Percentiles rank a stretch among this genome's conserved stretches.
Conservation (phyloP, 2,329 filamentous ascomycete species). For the Curvularia eragrostidis region DNA sequence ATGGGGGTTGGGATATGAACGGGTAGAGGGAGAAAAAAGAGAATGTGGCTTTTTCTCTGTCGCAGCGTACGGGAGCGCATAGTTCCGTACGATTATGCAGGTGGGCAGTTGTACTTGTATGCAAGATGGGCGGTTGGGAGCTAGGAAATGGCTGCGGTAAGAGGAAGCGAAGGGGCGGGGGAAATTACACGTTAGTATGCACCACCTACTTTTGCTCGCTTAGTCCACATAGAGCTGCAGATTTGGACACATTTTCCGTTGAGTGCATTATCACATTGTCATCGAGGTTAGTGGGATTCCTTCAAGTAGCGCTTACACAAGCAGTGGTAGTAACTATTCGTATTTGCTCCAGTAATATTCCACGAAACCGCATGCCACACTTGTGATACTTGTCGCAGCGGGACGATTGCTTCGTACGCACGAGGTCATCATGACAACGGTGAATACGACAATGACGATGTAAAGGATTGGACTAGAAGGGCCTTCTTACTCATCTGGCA, state of each 20-base stretch:
- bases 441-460: neutral
- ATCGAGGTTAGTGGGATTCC: neutral
- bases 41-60: neutral
- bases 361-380: neutral
- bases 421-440: neutral
- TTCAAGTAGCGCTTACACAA: neutral
- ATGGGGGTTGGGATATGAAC: neutral
- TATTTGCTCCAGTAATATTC: neutral
- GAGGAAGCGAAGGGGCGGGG: neutral
- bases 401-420: neutral
- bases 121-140: neutral
- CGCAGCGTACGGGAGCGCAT: neutral
- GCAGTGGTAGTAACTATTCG: neutral
- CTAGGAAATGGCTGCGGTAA: neutral
- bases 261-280: constrained; percentile 3
- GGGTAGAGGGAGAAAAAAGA: neutral
- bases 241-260: neutral
- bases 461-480: neutral
- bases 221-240: neutral
- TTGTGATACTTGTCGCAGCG: neutral
- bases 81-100: neutral
- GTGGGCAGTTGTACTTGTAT: neutral
- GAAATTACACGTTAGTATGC: neutral
- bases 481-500: neutral
- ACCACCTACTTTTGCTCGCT: neutral